Evolutionary conservation across 179 eudicot genomes (phyloP).

Genomic region (Beta corolliflora): DNA sequence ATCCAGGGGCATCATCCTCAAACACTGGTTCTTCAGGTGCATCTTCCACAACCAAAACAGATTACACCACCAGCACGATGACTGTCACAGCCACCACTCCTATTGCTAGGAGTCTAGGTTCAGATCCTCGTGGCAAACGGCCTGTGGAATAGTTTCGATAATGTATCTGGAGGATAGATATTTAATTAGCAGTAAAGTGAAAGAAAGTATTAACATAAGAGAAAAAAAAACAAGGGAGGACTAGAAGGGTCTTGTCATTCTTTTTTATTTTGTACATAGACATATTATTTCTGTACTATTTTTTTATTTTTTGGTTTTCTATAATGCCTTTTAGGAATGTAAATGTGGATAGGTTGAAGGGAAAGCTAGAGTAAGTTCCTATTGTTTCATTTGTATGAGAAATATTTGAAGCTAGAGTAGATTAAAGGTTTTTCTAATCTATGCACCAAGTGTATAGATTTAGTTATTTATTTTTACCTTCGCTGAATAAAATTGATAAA

Average conservation of each 20-base stretch:
- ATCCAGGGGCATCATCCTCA: conserved; percentile 37
- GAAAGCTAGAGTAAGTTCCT: too few relatives aligned
- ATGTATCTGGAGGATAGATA: neutral
- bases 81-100: conserved; percentile 30
- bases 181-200: neutral
- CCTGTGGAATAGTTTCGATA: conserved; percentile 26
- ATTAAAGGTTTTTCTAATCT: too few relatives aligned
- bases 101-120: conserved; percentile 22
- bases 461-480: too few relatives aligned
- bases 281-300: neutral
- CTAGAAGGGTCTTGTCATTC: neutral
- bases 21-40: conserved; percentile 37
- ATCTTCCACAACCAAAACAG: conserved; percentile 31
- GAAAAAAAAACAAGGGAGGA: neutral
- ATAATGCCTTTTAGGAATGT: neutral
- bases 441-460: too few relatives aligned
- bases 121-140: conserved; percentile 45
- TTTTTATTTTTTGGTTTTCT: neutral
- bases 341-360: neutral
- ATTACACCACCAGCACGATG: conserved; percentile 36
- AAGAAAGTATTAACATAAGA: neutral
- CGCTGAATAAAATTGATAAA: too few relatives aligned
- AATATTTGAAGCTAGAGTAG: too few relatives aligned
- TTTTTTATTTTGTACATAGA: neutral
- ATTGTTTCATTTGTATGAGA: too few relatives aligned